These are phyloP conservation scores for Pseudoturritis turrita DNA, from an alignment of 345 rosid genomes.

Conservation along the genomic window DNA sequence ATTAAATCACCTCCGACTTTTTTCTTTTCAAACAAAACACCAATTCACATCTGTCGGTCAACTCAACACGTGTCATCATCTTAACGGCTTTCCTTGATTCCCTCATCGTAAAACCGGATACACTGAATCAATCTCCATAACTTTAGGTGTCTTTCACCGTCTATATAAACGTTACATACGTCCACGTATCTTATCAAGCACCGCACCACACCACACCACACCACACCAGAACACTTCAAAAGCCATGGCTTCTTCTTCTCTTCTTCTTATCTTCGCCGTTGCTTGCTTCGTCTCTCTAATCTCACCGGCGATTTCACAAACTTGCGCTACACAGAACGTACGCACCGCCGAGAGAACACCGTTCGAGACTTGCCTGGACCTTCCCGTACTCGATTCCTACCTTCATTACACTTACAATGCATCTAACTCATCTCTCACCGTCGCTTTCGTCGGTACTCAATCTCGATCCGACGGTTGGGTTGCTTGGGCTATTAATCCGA, in stretches of 20 bases:
- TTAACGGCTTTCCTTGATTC: neutral
- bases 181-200: neutral
- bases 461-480: conserved; percentile 53
- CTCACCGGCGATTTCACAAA: conserved; percentile 44
- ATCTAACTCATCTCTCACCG: conserved; percentile 65
- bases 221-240: neutral
- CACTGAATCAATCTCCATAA: conserved; percentile 15
- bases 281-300: conserved; percentile 28
- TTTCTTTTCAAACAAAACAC: neutral
- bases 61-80: conserved; percentile 27
- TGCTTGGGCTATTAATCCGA: conserved; percentile 80
- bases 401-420: conserved; percentile 72
- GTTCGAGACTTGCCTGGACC: conserved; percentile 45
- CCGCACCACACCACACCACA: neutral
- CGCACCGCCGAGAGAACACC: conserved; percentile 8
- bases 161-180: conserved; percentile 13
- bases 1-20: neutral
- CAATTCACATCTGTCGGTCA: conserved; percentile 18
- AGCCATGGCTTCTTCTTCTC: conserved; percentile 13
- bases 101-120: neutral
- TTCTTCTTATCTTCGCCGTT: conserved; percentile 1
- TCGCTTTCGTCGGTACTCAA: conserved; percentile 67
- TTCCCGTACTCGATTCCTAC: conserved; percentile 44
- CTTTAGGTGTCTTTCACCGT: neutral
- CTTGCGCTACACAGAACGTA: conserved; percentile 53